Base-by-base conservation (phyloP, 192 early-diverging fungal genomes). In the Radiomyces spectabilis region DNA sequence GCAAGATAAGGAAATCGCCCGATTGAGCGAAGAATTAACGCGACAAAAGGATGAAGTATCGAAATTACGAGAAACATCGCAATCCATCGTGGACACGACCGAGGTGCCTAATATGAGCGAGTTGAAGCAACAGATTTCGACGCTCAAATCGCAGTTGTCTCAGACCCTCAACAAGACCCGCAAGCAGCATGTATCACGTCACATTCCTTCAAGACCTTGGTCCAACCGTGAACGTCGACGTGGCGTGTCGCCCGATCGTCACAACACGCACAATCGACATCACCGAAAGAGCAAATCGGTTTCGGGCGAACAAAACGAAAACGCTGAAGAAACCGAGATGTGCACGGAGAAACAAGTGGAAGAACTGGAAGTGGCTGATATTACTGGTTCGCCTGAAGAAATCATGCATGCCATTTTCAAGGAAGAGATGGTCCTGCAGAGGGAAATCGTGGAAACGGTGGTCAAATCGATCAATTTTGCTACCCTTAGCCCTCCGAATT, bases 391-490 rank as follows among this genome's bases (percentile, higher is more conserved):
- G n/a, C 69, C 69, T 15, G 69, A 66, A 48, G 63, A 71, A 16
- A 45, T 53, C 25, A 44, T 71, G 21, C 54, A 29, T 45, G 31
- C 32, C 2, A 75, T 86, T 18, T 61, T 84, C 49, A 69, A 80
- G 31, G 81, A 84, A 43, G 79, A 78, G 18, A 81, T 79, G 7
- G 69, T 74, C 30, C 61, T 87, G 10, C 63, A 79, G 12, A 79
- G 83, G 29, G 95, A 97, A 77, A 85, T 99, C 29, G 68, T 97
- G 22, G 84, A 92, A 44, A 86, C 89, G 38, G 77, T 99, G 15
- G 85, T 99, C 39, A 87, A 83, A 59, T 85, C 85, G 59, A 71
- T 97, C 33, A 87, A 90, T 59, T 92, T 97, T 54, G 93, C 93
- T 8, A 72, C 92, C 27, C 92, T 90, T 48, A 85, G 73, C 52